These are phyloP conservation scores for Eucalyptus erythrocorys DNA, from an alignment of 345 rosid species.

Conservation along the genomic window DNA sequence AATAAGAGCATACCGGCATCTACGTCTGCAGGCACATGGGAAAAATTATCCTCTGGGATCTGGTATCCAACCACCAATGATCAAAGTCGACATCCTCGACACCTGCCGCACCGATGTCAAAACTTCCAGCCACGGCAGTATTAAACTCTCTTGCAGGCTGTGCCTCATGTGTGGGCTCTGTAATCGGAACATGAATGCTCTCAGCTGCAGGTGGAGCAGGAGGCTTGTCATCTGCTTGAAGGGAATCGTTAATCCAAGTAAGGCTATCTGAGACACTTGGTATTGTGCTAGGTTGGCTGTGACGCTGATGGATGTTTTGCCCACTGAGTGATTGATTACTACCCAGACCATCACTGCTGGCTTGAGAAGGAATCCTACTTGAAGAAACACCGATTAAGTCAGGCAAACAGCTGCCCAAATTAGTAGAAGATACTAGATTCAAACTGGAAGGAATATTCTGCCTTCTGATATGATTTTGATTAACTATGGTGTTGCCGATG, in stretches of 20 bases:
- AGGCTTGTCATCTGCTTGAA: not conserved
- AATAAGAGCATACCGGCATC: conserved; percentile 28
- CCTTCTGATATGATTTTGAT: not conserved
- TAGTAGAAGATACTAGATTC: not conserved
- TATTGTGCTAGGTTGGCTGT: not conserved
- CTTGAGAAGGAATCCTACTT: not conserved
- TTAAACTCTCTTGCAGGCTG: not conserved
- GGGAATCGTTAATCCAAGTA: not conserved
- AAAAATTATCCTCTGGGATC: conserved; percentile 1
- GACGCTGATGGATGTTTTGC: not conserved
- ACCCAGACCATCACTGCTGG: not conserved
- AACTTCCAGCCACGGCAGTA: conserved; percentile 3
- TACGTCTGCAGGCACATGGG: not conserved
- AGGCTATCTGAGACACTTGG: not conserved
- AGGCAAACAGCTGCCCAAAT: not conserved
- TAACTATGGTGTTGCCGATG: not conserved
- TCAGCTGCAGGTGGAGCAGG: not conserved
- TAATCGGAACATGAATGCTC: not conserved
- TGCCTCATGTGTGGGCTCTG: not conserved
- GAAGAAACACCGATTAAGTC: not conserved
- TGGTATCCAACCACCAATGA: conserved; percentile 10
- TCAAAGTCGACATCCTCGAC: not conserved
- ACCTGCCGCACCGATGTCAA: not conserved
- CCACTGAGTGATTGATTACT: not conserved
- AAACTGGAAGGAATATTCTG: not conserved